Evolutionary conservation across 1,284 basidiomycete species (phyloP).

Genomic region (Phylloporus gajari): DNA sequence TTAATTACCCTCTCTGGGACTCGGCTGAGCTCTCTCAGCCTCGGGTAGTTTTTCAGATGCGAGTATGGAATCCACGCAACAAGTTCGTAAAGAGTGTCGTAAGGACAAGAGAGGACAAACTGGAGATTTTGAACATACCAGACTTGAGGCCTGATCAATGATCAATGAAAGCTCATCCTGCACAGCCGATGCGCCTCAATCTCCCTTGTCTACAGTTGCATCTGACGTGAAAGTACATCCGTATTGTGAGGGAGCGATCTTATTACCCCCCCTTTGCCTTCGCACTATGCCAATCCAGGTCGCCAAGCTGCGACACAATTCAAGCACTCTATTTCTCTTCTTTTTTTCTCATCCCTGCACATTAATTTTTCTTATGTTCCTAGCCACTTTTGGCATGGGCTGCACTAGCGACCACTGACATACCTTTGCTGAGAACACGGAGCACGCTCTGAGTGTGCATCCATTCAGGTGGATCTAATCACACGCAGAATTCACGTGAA

Average conservation of each 20-base stretch:
- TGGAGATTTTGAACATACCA: constrained; percentile 3
- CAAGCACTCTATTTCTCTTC: neutral
- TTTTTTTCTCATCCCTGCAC: neutral
- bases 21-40: no score
- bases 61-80: neutral
- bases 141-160: no score
- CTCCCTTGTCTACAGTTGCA: neutral
- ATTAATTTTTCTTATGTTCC: neutral
- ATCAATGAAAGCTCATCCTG: constrained; percentile 8
- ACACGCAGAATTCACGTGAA: constrained; percentile 4
- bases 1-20: no score
- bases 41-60: no score
- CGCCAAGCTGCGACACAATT: neutral
- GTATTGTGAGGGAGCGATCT: constrained; percentile 47
- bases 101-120: neutral
- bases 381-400: neutral
- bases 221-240: constrained; percentile 15
- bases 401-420: neutral
- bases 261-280: neutral
- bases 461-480: constrained; percentile 13
- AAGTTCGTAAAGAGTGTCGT: neutral
- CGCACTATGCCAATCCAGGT: constrained; percentile 5
- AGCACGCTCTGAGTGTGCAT: constrained; percentile 36
- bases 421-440: constrained; percentile 28
- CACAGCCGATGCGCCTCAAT: constrained; percentile 3